A percentile compares a stretch with the other conserved stretches of the same genome.
Conservation (phyloP, 2,329 filamentous ascomycete genomes). For the Fusarium transvaalense region DNA sequence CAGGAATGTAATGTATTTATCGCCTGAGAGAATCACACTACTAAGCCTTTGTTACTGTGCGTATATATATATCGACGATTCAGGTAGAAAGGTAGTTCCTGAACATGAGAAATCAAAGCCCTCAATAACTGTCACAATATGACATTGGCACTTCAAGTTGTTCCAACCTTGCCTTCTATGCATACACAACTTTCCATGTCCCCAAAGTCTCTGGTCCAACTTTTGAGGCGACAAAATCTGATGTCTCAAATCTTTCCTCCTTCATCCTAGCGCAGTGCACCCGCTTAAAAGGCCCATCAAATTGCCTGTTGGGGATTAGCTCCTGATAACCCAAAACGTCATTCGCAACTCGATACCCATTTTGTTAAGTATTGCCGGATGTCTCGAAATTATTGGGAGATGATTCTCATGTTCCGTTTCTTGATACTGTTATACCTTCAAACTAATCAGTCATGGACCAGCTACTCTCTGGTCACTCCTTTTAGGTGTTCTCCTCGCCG, state of each 20-base stretch:
- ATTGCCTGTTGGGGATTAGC: background rate
- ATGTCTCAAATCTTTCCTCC: background rate
- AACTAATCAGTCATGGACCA: background rate
- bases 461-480: background rate
- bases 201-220: background rate
- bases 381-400: background rate
- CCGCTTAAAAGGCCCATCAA: background rate
- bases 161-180: rapidly evolving
- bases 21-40: too few species aligned
- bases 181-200: too few species aligned
- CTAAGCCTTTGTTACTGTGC: too few species aligned
- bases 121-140: too few species aligned
- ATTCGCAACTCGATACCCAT: background rate
- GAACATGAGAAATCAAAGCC: too few species aligned
- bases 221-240: background rate
- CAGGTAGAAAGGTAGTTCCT: too few species aligned
- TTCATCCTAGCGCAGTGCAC: background rate
- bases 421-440: background rate
- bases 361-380: background rate
- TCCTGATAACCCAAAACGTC: background rate
- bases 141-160: too few species aligned
- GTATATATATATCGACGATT: too few species aligned
- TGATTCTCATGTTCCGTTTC: background rate
- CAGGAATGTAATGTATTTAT: too few species aligned
- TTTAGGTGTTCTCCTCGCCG: background rate